A percentile compares a stretch with the other conserved stretches of the same genome.
phyloP scores from a whole-genome alignment of 176 grass and related monocot species.

The Dendrocalamus sinicus region DNA sequence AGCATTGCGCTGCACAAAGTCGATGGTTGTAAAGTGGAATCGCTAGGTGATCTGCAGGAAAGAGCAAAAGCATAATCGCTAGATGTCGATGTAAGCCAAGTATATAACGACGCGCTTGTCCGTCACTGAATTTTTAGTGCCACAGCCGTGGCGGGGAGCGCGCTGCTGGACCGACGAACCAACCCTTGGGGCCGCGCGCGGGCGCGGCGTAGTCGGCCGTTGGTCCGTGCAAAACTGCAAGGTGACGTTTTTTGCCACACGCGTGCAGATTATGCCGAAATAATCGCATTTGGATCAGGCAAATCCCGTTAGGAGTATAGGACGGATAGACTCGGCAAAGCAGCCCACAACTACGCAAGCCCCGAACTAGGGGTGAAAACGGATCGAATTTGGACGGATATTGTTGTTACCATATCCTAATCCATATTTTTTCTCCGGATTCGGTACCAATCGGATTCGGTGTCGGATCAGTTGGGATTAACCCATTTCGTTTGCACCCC shows the following conservation, averaged over 20 bases:
- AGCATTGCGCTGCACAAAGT: not conserved
- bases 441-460: too few relatives aligned
- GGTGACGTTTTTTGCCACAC: slow-evolving; percentile 45
- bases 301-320: slow-evolving; percentile 42
- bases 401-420: too few relatives aligned
- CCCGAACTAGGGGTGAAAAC: too few relatives aligned
- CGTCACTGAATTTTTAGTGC: not conserved
- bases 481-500: too few relatives aligned
- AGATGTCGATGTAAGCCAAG: not conserved
- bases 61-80: not conserved
- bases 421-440: too few relatives aligned
- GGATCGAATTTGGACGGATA: too few relatives aligned
- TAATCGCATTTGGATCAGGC: slow-evolving; percentile 64
- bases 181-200: not conserved
- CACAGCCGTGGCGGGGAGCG: not conserved
- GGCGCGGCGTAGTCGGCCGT: slow-evolving; percentile 4
- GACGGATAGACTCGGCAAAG: not conserved
- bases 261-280: slow-evolving; percentile 54
- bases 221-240: slow-evolving; percentile 28
- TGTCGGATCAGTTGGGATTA: too few relatives aligned
- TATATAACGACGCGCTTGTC: not conserved
- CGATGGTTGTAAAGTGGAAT: not conserved
- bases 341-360: too few relatives aligned
- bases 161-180: not conserved
- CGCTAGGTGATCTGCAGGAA: not conserved